A percentile compares a stretch with the other conserved stretches of the same genome.
Conservation (phyloP, 2,329 filamentous ascomycete genomes). For the Pyrenochaeta sp. region DNA sequence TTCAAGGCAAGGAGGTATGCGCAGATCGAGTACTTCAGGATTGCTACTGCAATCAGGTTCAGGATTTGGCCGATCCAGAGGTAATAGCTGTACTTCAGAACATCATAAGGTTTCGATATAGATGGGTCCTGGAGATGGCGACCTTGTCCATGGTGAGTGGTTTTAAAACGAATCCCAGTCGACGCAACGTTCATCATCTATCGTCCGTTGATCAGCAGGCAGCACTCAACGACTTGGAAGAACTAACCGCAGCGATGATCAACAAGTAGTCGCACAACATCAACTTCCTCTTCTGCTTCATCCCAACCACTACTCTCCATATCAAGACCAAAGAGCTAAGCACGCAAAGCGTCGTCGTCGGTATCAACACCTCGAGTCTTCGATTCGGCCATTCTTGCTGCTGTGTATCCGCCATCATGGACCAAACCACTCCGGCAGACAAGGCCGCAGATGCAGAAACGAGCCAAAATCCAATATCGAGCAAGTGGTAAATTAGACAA, state of each 20-base stretch:
- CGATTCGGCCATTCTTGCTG: slow-evolving; percentile 25
- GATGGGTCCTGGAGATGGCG: slow-evolving; percentile 32
- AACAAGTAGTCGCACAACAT: slow-evolving; percentile 33
- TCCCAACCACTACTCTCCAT: slow-evolving; percentile 32
- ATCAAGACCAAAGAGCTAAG: slow-evolving; percentile 22
- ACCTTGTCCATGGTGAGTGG: slow-evolving; percentile 22
- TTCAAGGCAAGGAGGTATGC: slow-evolving; percentile 34
- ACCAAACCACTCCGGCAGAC: neutral
- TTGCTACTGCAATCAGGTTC: slow-evolving; percentile 33
- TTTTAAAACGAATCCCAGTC: slow-evolving; percentile 21
- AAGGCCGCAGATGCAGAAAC: neutral
- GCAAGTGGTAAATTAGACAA: no score
- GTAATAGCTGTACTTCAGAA: slow-evolving; percentile 28
- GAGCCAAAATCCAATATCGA: slow-evolving; percentile 2
- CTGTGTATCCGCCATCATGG: slow-evolving; percentile 16
- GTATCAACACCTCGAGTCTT: slow-evolving; percentile 18
- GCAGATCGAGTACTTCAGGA: slow-evolving; percentile 38
- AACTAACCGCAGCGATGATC: slow-evolving; percentile 26
- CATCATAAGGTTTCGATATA: slow-evolving; percentile 22
- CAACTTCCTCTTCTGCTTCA: slow-evolving; percentile 24
- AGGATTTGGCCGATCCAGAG: slow-evolving; percentile 29
- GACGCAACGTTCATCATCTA: slow-evolving; percentile 27
- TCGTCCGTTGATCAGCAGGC: slow-evolving; percentile 1
- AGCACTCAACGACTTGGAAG: neutral
- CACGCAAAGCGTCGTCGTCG: slow-evolving; percentile 19